Conservation (phyloP, 345 rosid species). For the Populus tremula region DNA sequence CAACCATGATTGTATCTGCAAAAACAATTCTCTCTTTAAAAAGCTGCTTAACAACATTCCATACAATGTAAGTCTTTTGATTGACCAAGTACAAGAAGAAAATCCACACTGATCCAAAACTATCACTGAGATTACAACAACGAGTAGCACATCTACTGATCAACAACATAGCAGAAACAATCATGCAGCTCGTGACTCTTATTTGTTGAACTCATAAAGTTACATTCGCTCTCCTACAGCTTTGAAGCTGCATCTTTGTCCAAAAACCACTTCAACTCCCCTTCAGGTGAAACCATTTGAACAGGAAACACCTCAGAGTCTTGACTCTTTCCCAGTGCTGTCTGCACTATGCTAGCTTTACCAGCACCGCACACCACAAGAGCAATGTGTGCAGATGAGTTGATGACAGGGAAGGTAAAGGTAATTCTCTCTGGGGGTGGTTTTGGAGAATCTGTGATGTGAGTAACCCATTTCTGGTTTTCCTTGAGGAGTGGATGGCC, state of each 20-base stretch:
- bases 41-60: no score
- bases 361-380: conserved; percentile 69
- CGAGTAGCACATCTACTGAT: no score
- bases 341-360: conserved; percentile 53
- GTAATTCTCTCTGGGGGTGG: conserved; percentile 87
- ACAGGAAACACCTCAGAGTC: conserved; percentile 28
- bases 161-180: no score
- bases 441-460: conserved; percentile 75
- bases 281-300: background rate
- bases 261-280: background rate
- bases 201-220: background rate
- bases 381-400: conserved; percentile 68
- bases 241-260: conserved; percentile 40
- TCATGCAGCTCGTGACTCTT: no score
- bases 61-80: no score
- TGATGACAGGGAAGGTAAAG: conserved; percentile 79
- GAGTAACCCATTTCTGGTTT: conserved; percentile 68
- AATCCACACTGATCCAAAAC: no score
- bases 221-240: conserved; percentile 32
- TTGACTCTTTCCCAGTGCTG: conserved; percentile 43
- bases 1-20: no score
- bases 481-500: conserved; percentile 69
- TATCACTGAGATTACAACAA: no score
- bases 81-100: no score
- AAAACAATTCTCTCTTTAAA: no score